Conservation (phyloP, 2,329 filamentous ascomycete species). For the Talaromyces islandicus region DNA sequence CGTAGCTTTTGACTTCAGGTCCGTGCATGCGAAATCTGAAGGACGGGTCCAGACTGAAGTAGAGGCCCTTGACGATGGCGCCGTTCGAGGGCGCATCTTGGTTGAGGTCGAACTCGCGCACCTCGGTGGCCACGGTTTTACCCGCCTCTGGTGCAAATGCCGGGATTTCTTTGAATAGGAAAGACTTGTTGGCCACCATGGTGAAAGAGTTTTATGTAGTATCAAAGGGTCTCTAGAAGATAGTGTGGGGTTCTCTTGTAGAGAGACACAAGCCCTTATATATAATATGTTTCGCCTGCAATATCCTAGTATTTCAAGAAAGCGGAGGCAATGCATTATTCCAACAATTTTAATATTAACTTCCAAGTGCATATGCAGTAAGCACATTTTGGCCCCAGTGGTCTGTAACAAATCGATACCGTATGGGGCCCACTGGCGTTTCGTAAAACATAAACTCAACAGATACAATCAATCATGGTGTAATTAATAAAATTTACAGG, state of each 20-base stretch:
- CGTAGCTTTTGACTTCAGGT: conserved; percentile 60
- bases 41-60: conserved; percentile 78
- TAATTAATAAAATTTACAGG: neutral
- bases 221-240: neutral
- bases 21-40: conserved; percentile 72
- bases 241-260: neutral
- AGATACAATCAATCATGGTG: neutral
- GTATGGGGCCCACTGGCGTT: neutral
- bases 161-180: conserved; percentile 68
- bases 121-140: conserved; percentile 63
- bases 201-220: neutral
- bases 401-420: neutral
- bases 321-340: neutral
- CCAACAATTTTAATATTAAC: neutral
- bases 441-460: neutral
- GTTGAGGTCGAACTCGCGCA: conserved; percentile 58
- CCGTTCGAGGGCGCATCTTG: conserved; percentile 48
- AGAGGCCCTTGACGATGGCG: conserved; percentile 63
- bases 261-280: neutral
- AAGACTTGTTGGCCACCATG: conserved; percentile 56
- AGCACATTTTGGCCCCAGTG: neutral
- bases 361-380: neutral
- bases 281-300: neutral
- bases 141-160: conserved; percentile 61
- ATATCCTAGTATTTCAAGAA: neutral